Percentiles rank a stretch among this genome's conserved stretches.
phyloP scores from a whole-genome alignment of 441 rosid species.

The Sinapis alba region DNA sequence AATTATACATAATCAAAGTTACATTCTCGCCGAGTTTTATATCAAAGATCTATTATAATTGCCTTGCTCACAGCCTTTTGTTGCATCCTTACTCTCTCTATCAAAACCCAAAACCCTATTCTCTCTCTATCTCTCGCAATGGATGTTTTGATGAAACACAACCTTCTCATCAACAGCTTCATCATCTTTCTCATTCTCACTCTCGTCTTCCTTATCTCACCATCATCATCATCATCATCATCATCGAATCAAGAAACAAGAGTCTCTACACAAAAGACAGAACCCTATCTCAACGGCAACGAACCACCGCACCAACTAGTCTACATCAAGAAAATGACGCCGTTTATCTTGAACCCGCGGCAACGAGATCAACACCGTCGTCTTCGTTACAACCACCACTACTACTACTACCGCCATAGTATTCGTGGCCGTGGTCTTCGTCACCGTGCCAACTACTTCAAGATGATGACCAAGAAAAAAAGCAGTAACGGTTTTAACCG shows the following conservation, averaged over 20 bases:
- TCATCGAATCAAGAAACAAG: conserved; percentile 21
- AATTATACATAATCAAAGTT: no score
- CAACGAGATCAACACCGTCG: conserved; percentile 12
- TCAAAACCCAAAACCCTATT: neutral
- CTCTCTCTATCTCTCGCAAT: conserved; percentile 24
- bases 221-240: conserved; percentile 18
- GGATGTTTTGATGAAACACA: conserved; percentile 16
- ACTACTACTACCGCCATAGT: conserved; percentile 22
- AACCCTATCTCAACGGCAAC: conserved; percentile 3
- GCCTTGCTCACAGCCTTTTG: neutral
- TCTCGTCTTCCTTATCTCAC: conserved; percentile 32
- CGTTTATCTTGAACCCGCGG: conserved; percentile 24
- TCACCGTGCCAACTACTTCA: conserved; percentile 27
- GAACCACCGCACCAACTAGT: conserved; percentile 22
- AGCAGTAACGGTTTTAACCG: conserved; percentile 32
- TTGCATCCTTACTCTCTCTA: conserved; percentile 15
- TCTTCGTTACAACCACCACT: conserved; percentile 26
- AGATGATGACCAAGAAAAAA: conserved; percentile 45
- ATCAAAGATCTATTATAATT: neutral
- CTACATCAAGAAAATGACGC: conserved; percentile 38
- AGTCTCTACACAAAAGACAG: conserved; percentile 14
- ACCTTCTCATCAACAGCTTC: conserved; percentile 29
- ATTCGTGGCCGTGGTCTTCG: conserved; percentile 31
- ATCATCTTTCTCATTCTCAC: conserved; percentile 28
- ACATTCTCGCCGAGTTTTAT: neutral